phyloP scores from a whole-genome alignment of 768 basidiomycete species.

The Lentinus brumalis region DNA sequence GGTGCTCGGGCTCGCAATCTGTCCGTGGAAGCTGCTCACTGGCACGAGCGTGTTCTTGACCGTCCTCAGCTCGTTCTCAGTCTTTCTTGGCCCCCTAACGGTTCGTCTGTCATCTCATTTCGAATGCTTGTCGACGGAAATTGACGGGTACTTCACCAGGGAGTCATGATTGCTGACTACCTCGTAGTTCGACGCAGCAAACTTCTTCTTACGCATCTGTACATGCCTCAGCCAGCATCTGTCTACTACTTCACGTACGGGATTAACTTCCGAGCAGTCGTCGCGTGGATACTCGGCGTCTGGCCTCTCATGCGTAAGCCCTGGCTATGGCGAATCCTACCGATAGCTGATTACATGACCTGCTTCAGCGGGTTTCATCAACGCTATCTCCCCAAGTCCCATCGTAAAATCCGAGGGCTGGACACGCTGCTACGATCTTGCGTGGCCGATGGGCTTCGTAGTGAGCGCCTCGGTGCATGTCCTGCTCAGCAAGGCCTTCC shows the following conservation, averaged over 20 bases:
- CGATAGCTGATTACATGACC: not conserved
- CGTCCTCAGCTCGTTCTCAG: conserved; percentile 44
- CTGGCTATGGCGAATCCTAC: not conserved
- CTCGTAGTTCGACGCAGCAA: conserved; percentile 23
- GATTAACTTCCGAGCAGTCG: conserved; percentile 27
- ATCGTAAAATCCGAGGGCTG: conserved; percentile 10
- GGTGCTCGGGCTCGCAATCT: conserved; percentile 30
- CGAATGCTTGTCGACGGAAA: too few species aligned
- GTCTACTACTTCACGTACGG: conserved; percentile 28
- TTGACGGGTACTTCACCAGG: not conserved
- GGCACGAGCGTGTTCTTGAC: conserved; percentile 36
- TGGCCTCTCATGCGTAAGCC: conserved; percentile 22
- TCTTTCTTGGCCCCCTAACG: conserved; percentile 48
- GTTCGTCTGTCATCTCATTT: not conserved
- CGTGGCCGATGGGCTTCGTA: conserved; percentile 23
- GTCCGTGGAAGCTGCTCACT: conserved; percentile 48
- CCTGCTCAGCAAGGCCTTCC: conserved; percentile 21
- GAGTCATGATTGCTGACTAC: conserved; percentile 41
- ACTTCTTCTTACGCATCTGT: conserved; percentile 26
- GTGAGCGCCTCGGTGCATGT: conserved; percentile 21
- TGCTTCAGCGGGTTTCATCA: conserved; percentile 18
- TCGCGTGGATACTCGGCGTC: conserved; percentile 26
- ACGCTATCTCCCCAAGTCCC: conserved; percentile 12
- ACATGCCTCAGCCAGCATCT: conserved; percentile 18
- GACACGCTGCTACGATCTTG: conserved; percentile 18